Evolutionary conservation across 2,329 filamentous ascomycete species (phyloP), one percentile per base, ranked within the genome.

Genomic region (Sporothrix brunneoviolacea): DNA sequence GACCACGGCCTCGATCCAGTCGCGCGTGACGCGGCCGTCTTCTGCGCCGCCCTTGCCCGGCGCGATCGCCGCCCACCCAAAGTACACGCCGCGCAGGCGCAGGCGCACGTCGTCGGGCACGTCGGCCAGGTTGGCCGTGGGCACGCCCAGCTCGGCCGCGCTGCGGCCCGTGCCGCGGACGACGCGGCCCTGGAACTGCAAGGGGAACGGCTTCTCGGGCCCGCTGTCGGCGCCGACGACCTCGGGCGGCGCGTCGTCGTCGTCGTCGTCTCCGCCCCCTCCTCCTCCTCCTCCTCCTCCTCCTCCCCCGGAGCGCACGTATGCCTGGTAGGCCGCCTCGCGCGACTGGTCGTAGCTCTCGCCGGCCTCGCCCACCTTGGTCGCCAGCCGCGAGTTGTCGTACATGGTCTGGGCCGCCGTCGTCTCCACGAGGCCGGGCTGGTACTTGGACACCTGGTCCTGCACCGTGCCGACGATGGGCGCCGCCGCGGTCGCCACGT

Each of bases 1-100:
- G 42, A 86, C 71, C 10, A 86, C 67, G 3, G 74, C 71, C 57
- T 82, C 75, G 54, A 76, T 70, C 83, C 83, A 87, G 28, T 72
- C 68, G 4, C 62, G 53, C 0, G 69, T 63, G 2, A 69, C 45
- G 2, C 37, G 45, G 4, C 62, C 61, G 3, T 69, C 64, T 12
- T 27, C 33, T 2, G 8, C 18, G 9, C 4, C 18, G 22, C 35
- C 45, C 18, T 46, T 62, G 0, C 0, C 18, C 18, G 49, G 41
- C 12, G 42, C 42, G 68, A 80, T 58, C 1, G 73, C 65, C 0
- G 74, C 76, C 83, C 83, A 87, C 3, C 80, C 82, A 35, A 83
- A 80, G 58, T 83, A 87, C 7, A 83, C 72, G 0, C 83, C 84
- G 12, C 69, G 66, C 44, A 86, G 69, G 3, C 76, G 72, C 54